These are phyloP conservation scores for Scenedesmus sp. DNA, from an alignment of 163 green algal species.

Conservation along the genomic window DNA sequence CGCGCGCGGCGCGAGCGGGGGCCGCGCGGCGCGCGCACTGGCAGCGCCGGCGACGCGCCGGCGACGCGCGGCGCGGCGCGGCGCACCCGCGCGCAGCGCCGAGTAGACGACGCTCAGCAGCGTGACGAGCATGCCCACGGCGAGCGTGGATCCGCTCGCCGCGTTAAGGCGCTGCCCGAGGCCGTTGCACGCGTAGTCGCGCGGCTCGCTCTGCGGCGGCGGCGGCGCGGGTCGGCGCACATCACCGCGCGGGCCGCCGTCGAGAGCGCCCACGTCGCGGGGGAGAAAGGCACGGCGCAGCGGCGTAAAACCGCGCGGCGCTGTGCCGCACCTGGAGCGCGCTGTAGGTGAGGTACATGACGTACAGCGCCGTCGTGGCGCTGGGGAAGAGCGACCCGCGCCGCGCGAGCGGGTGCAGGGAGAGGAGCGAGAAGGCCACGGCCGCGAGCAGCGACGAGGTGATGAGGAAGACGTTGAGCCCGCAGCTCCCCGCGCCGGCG, in stretches of 20 bases:
- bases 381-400: conserved; percentile 92
- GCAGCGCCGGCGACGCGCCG: no score
- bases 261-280: no score
- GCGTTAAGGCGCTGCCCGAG: conserved; percentile 83
- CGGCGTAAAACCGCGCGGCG: no score
- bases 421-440: conserved; percentile 71
- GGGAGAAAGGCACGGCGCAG: no score
- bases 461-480: conserved; percentile 93
- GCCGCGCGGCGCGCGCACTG: no score
- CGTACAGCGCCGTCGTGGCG: conserved; percentile 89
- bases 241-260: no score
- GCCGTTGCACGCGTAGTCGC: conserved; percentile 94
- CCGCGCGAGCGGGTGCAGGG: conserved; percentile 70
- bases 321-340: no score
- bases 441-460: conserved; percentile 79
- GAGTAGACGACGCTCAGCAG: conserved; percentile 94
- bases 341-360: conserved; percentile 90
- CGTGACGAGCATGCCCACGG: conserved; percentile 84
- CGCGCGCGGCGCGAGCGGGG: no score
- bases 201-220: conserved; percentile 88
- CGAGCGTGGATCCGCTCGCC: conserved; percentile 81
- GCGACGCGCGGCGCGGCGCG: background rate
- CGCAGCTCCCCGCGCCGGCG: conserved; percentile 75
- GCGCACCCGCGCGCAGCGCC: conserved; percentile 72
- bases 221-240: no score